phyloP scores from a whole-genome alignment of 2,329 filamentous ascomycete genomes.

The Penicillium frequentans region DNA sequence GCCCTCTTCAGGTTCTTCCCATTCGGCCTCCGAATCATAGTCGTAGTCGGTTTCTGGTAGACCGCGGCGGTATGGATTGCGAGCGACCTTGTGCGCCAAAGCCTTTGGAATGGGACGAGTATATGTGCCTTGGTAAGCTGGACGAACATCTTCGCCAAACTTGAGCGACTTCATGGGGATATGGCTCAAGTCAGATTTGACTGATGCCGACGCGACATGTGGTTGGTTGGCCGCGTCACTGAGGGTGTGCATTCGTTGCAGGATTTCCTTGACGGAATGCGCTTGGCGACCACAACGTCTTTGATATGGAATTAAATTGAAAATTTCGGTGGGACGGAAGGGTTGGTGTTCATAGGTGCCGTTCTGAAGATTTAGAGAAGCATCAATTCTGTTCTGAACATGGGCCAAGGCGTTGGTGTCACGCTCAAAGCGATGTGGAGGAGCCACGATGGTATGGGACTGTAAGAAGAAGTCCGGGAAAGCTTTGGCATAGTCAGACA shows the following conservation, averaged over 20 bases:
- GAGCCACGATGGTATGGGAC: slow-evolving; percentile 69
- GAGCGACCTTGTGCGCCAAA: slow-evolving; percentile 48
- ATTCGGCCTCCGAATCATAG: slow-evolving; percentile 66
- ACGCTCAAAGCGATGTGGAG: slow-evolving; percentile 53
- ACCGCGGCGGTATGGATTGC: slow-evolving; percentile 54
- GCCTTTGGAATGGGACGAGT: slow-evolving; percentile 47
- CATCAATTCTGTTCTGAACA: slow-evolving; percentile 52
- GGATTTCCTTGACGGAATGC: slow-evolving; percentile 58
- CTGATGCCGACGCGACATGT: slow-evolving; percentile 25
- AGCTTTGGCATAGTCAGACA: slow-evolving; percentile 63
- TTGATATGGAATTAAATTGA: slow-evolving; percentile 40
- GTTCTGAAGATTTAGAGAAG: slow-evolving; percentile 28
- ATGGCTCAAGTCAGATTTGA: slow-evolving; percentile 41
- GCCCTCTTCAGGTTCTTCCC: slow-evolving; percentile 71
- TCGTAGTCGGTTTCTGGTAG: slow-evolving; percentile 62
- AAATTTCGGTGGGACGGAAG: slow-evolving; percentile 38
- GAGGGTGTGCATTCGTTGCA: slow-evolving; percentile 54
- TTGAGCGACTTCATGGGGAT: slow-evolving; percentile 59
- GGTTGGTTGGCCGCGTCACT: slow-evolving; percentile 16
- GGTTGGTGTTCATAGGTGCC: slow-evolving; percentile 13
- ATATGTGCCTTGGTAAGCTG: slow-evolving; percentile 64
- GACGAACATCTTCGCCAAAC: slow-evolving; percentile 63
- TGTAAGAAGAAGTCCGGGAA: slow-evolving; percentile 84
- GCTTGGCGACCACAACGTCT: slow-evolving; percentile 33
- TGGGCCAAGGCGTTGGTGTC: slow-evolving; percentile 59